Base-by-base conservation (phyloP, 2,329 filamentous ascomycete species). In the Didymella segeticola region DNA sequence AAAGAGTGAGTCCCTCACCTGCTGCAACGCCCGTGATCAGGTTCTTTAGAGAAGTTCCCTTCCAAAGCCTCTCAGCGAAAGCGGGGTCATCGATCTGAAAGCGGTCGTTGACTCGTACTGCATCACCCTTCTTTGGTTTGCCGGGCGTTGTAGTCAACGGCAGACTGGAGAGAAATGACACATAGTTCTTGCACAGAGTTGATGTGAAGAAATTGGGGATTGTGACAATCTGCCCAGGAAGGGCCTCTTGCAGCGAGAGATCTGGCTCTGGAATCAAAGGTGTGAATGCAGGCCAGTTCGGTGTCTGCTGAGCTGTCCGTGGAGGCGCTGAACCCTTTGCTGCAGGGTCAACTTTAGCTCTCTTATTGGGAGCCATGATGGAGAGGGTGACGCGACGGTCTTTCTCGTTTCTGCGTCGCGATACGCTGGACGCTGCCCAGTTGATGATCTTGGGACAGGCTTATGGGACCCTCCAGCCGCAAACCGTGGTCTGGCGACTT, bases 71-170 rank as follows among this genome's bases (percentile, higher is more conserved):
- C 64, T 86, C 81, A 0, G 93, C 90, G 73, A 97, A 96, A 0
- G 61, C 74, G 23, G 84, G 75, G 76, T 97, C 93, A 23, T 92
- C 79, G 17, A 96, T 79, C 75, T 96, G 91, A 65, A 89, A 96
- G 10, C 93, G 86, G 71, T 97, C 93, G 71, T 97, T 97, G 39
- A 96, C 89, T 29, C 93, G 83, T 7, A 91, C 83, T 1, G 92
- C 92, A 49, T 95, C 88, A 41, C 90, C 91, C 57, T 86, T 87
- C 72, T 90, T 93, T 1, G 91, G 91, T 56, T 86, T 86, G 0
- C 86, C 86, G 0, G 91, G 91, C 0, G 91, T 96, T 1, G 91
- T 96, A 37, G 83, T 83, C 38, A 96, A 77, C 0, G 90, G 87
- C 2, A 96, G 76, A 0, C 82, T 83, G 9, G 83, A 80, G 1